A percentile compares a stretch with the other conserved stretches of the same genome.
Evolutionary conservation across 2,329 filamentous ascomycete species (phyloP).

Genomic region (Alternaria dauci): DNA sequence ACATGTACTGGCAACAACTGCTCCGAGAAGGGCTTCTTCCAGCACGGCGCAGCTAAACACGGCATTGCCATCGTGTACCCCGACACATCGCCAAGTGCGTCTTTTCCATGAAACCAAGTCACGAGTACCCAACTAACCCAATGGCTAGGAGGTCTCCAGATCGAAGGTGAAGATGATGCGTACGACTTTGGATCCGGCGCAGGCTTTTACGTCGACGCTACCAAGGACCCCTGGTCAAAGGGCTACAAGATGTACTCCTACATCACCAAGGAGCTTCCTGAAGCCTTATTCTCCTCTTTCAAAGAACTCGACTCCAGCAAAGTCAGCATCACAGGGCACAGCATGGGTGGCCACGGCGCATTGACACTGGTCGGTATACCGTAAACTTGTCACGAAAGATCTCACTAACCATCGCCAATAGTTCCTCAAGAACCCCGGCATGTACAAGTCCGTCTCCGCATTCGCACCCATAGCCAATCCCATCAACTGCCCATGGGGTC

Average conservation of each 20-base stretch:
- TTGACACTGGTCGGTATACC: slow-evolving; percentile 70
- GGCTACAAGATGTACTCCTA: slow-evolving; percentile 97
- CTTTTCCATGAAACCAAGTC: neutral
- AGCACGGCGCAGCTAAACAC: slow-evolving; percentile 77
- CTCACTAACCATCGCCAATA: slow-evolving; percentile 34
- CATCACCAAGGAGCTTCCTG: slow-evolving; percentile 86
- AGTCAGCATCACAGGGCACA: slow-evolving; percentile 90
- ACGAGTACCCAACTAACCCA: slow-evolving; percentile 24
- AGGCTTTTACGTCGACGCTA: slow-evolving; percentile 94
- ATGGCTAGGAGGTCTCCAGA: slow-evolving; percentile 71
- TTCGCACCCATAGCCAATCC: slow-evolving; percentile 94
- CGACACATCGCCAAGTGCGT: slow-evolving; percentile 86
- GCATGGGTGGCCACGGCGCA: slow-evolving; percentile 96
- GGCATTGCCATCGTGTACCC: slow-evolving; percentile 94
- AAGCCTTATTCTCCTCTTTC: slow-evolving; percentile 75
- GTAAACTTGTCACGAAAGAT: neutral
- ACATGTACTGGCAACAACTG: slow-evolving; percentile 91
- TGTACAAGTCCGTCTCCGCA: slow-evolving; percentile 87
- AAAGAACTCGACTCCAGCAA: slow-evolving; percentile 72
- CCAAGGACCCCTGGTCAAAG: slow-evolving; percentile 72
- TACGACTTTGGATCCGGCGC: slow-evolving; percentile 94
- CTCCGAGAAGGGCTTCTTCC: slow-evolving; percentile 86
- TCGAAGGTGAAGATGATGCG: slow-evolving; percentile 83
- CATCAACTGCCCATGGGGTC: slow-evolving; percentile 84
- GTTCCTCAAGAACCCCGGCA: slow-evolving; percentile 89